Evolutionary conservation across 345 rosid genomes (phyloP).

Genomic region (Salix suchowensis): DNA sequence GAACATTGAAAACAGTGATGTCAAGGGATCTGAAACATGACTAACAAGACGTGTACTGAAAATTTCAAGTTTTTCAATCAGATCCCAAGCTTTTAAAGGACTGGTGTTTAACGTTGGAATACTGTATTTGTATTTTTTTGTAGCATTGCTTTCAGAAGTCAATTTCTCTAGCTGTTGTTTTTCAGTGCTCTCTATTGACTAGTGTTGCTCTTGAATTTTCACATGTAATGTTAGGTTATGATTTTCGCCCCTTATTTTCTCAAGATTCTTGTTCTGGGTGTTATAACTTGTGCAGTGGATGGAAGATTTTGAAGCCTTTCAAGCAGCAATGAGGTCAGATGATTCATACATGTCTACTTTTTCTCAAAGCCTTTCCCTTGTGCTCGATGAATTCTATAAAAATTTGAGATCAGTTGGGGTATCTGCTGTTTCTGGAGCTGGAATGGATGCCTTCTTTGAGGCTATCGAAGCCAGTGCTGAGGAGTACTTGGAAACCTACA

Average conservation of each 20-base stretch:
- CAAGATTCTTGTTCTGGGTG: neutral
- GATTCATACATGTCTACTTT: slow-evolving; percentile 54
- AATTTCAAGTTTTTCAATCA: neutral
- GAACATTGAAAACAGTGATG: neutral
- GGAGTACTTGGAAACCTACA: slow-evolving; percentile 71
- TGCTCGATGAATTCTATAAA: slow-evolving; percentile 62
- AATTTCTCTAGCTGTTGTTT: neutral
- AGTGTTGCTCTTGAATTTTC: neutral
- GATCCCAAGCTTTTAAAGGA: neutral
- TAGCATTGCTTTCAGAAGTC: neutral
- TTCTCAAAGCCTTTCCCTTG: slow-evolving; percentile 63
- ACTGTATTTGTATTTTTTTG: neutral
- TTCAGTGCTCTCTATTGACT: neutral
- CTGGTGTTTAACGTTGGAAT: neutral
- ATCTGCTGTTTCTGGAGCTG: slow-evolving; percentile 77
- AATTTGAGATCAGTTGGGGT: slow-evolving; percentile 72
- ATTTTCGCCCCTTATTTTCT: neutral
- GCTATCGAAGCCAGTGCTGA: slow-evolving; percentile 65
- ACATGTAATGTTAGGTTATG: neutral
- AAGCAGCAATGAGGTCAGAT: slow-evolving; percentile 60
- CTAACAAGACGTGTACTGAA: neutral
- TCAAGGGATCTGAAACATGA: neutral
- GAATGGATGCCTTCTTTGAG: slow-evolving; percentile 67
- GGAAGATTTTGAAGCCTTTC: slow-evolving; percentile 76
- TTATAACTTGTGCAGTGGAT: slow-evolving; percentile 54